Evolutionary conservation across 805 yeast genomes (phyloP).

Genomic region (Candida patagonica): DNA sequence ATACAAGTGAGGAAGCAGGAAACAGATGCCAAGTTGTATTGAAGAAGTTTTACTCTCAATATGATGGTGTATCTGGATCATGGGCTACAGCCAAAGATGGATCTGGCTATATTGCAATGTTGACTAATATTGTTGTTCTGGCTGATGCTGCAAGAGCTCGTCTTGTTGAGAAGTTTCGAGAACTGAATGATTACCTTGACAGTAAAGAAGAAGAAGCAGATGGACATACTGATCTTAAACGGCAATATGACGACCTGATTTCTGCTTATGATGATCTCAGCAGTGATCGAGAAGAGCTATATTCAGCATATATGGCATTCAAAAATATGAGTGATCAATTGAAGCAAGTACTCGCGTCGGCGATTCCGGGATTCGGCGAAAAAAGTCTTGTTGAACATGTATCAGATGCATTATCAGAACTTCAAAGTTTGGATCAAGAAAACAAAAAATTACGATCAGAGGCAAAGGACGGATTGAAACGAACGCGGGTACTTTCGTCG

Average conservation of each 20-base stretch:
- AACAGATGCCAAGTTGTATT: background rate
- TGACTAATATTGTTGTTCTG: background rate
- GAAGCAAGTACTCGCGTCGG: background rate
- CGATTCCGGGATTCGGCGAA: background rate
- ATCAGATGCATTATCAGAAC: background rate
- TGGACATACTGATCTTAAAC: background rate
- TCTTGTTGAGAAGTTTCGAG: background rate
- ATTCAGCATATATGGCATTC: too few species aligned
- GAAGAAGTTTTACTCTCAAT: background rate
- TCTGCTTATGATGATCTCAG: background rate
- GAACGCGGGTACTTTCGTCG: too few species aligned
- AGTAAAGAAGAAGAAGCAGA: background rate
- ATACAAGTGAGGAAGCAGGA: constrained; percentile 1
- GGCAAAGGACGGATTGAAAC: too few species aligned
- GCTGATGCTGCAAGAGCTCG: background rate
- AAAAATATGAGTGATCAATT: background rate
- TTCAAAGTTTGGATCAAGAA: constrained; percentile 1
- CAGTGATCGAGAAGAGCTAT: too few species aligned
- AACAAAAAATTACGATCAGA: background rate
- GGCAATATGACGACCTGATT: background rate
- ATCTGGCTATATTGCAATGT: background rate
- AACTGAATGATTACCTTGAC: background rate
- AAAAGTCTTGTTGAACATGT: background rate
- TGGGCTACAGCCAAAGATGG: background rate
- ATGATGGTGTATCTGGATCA: background rate